Evolutionary conservation across 2,329 filamentous ascomycete species (phyloP), one percentile per base, ranked within the genome.

Genomic region (Monilinia laxa): DNA sequence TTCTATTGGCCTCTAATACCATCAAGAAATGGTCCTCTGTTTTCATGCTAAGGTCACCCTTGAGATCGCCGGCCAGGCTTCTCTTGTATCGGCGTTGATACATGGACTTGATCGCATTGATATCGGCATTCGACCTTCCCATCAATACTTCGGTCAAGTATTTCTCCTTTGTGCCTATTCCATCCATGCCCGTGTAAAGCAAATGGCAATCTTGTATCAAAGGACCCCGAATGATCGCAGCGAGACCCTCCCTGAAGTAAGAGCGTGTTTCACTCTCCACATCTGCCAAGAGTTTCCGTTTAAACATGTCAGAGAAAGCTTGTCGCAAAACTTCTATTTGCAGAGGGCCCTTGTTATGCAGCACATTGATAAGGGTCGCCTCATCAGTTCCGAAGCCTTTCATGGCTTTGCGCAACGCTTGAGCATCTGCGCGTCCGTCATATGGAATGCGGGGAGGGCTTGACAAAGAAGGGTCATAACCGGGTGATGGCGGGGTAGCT

Each of bases 351-450:
- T 93, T 89, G 71, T 83, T 85, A 3, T 89, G 80, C 11, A 98
- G 81, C 3, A 89, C 80, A 2, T 82, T 80, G 70, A 96, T 93
- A 20, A 98, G 80, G 0, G 84, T 78, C 73, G 87, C 89, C 77
- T 97, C 93, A 74, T 98, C 87, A 0, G 93, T 97, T 45, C 93
- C 94, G 69, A 97, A 91, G 0, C 93, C 93, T 78, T 96, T 97
- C 92, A 97, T 97, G 2, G 94, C 92, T 72, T 85, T 85, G 64
- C 92, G 87, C 28, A 96, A 81, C 4, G 82, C 85, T 67, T 92
- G 85, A 0, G 92, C 90, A 72, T 95, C 88, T 16, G 81, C 80
- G 3, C 80, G 83, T 58, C 87, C 89, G 70, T 96, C 88, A 82
- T 84, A 89, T 40, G 85, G 82, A 54, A 91, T 90, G 56, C 85